Evolutionary conservation across 2,329 filamentous ascomycete species (phyloP).

Genomic region (Xylaria sp.): DNA sequence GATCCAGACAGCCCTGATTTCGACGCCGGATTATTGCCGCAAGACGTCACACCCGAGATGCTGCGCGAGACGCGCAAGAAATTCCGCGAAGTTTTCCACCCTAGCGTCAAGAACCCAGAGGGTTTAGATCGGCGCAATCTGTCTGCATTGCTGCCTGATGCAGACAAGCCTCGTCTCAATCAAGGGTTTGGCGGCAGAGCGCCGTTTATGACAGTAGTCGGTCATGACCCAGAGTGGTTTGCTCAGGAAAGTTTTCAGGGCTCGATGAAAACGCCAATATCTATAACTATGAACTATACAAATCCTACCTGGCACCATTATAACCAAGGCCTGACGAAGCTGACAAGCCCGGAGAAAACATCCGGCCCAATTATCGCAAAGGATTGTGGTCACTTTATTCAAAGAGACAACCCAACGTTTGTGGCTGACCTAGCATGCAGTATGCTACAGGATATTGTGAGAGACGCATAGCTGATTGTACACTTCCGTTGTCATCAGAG

Average conservation of each 20-base stretch:
- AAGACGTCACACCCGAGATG: slow-evolving; percentile 50
- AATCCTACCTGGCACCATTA: slow-evolving; percentile 65
- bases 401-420: slow-evolving; percentile 61
- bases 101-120: slow-evolving; percentile 60
- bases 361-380: slow-evolving; percentile 59
- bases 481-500: not conserved
- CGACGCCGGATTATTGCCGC: slow-evolving; percentile 53
- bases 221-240: slow-evolving; percentile 64
- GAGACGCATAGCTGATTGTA: slow-evolving; percentile 9
- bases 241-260: slow-evolving; percentile 56
- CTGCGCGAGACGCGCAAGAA: slow-evolving; percentile 49
- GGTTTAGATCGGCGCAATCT: slow-evolving; percentile 60
- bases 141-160: slow-evolving; percentile 54
- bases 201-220: slow-evolving; percentile 60
- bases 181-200: slow-evolving; percentile 47
- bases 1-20: slow-evolving; percentile 62
- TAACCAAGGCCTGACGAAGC: slow-evolving; percentile 59
- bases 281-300: slow-evolving; percentile 59
- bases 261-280: slow-evolving; percentile 46
- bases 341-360: slow-evolving; percentile 54
- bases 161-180: slow-evolving; percentile 54
- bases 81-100: slow-evolving; percentile 58
- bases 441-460: slow-evolving; percentile 33
- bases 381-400: slow-evolving; percentile 65
- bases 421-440: slow-evolving; percentile 48